A percentile compares a stretch with the other conserved stretches of the same genome.
Evolutionary conservation across 169 alveolate species (phyloP).

Genomic region (Plasmodium gallinaceum): DNA sequence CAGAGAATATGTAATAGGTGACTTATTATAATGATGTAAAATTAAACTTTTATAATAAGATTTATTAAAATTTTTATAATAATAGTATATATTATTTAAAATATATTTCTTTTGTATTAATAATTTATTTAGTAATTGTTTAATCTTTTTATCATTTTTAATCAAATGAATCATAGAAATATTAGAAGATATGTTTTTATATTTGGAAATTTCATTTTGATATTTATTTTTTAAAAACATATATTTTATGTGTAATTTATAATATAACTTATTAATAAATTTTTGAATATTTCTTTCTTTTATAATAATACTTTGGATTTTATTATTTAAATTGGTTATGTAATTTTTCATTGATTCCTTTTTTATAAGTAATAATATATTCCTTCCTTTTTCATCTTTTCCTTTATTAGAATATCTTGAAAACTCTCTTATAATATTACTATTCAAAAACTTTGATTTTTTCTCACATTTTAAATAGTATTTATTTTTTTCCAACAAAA

Average conservation of each 20-base stretch:
- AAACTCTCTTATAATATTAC: neutral
- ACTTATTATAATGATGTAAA: constrained; percentile 4
- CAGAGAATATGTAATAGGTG: constrained; percentile 50
- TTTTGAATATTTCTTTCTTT: neutral
- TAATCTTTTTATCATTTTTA: neutral
- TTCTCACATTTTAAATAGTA: neutral
- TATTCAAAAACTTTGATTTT: neutral
- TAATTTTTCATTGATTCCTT: neutral
- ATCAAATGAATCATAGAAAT: neutral
- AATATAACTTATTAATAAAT: neutral
- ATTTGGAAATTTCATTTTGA: neutral
- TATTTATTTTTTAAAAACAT: neutral
- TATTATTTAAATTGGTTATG: neutral
- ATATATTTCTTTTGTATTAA: neutral
- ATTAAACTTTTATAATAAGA: constrained; percentile 19
- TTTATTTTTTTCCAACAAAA: neutral
- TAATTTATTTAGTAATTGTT: neutral
- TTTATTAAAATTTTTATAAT: neutral
- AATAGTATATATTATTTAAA: neutral
- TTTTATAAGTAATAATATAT: neutral
- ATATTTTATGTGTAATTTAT: neutral
- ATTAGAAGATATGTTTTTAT: neutral
- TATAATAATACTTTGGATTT: neutral
- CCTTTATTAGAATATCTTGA: constrained; percentile 16
- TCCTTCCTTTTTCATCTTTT: neutral